Base-by-base conservation (phyloP, 2,329 filamentous ascomycete genomes). In the Zymoseptoria crescenta region DNA sequence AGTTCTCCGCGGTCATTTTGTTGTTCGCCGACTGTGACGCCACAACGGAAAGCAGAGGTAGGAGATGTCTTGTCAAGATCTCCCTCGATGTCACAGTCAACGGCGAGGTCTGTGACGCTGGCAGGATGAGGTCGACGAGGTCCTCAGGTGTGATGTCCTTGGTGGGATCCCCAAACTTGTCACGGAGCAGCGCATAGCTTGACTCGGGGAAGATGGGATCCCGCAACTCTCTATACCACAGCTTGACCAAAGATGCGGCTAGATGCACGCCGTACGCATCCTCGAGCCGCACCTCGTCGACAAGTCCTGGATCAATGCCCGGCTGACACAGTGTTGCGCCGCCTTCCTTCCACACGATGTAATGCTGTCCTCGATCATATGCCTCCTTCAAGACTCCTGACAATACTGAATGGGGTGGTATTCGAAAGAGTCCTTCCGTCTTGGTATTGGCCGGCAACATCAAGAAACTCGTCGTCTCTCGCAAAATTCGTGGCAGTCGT, bases 331-430 rank as follows among this genome's bases (percentile, higher is more conserved):
- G 64, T 1, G 66, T 67, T 48, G 74, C 72, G 52, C 71, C 67
- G 56, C 74, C 73, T 64, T 80, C 76, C 63, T 80, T 80, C 78
- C 77, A 81, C 4, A 82, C 69, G 51, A 81, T 79, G 64, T 78
- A 81, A 60, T 78, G 76, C 63, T 83, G 81, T 20, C 79, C 78
- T 49, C 81, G 72, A 67, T 83, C 79, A 59, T 83, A 83, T 5
- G 80, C 79, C 60, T 83, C 81, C 57, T 76, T 78, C 49, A 82
- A 69, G 1, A 81, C 73, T 21, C 80, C 78, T 50, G 79, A 73
- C 10, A 81, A 69, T 28, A 77, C 76, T 1, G 75, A 74, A 59
- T 81, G 79, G 3, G 80, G 77, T 10, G 80, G 78, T 6, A 83
- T 77, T 9, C 81, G 74, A 65, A 83, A 83, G 4, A 83, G 65